Evolutionary conservation across 345 rosid species (phyloP).

Genomic region (Streptanthus diversifolius): DNA sequence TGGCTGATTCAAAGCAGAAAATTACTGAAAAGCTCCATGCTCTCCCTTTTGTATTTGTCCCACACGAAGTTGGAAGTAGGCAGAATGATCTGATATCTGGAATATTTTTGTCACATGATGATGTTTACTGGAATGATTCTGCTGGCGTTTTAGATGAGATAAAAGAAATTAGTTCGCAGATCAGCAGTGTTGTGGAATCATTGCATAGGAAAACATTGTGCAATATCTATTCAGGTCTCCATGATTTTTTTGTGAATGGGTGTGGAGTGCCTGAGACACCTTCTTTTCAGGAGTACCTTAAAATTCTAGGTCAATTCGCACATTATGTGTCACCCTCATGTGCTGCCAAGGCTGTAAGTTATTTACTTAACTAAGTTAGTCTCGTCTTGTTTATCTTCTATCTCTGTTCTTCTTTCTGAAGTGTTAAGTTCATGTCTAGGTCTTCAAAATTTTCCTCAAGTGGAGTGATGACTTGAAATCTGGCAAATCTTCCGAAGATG

Average conservation of each 20-base stretch:
- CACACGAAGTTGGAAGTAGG: slow-evolving; percentile 43
- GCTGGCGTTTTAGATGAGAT: slow-evolving; percentile 58
- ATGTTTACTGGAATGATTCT: slow-evolving; percentile 81
- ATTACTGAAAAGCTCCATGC: slow-evolving; percentile 48
- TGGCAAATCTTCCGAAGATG: slow-evolving; percentile 57
- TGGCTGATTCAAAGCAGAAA: slow-evolving; percentile 47
- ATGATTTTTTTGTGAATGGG: slow-evolving; percentile 70
- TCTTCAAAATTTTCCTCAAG: slow-evolving; percentile 66
- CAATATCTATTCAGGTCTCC: slow-evolving; percentile 74
- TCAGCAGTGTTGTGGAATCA: slow-evolving; percentile 36
- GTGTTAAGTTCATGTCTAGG: slow-evolving; percentile 46
- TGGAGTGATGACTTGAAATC: slow-evolving; percentile 72
- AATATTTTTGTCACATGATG: slow-evolving; percentile 54
- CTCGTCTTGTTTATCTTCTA: neutral
- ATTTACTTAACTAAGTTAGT: slow-evolving; percentile 1
- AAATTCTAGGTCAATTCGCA: slow-evolving; percentile 63
- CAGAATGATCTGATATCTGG: slow-evolving; percentile 55
- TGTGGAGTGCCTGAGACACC: slow-evolving; percentile 77
- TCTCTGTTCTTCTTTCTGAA: slow-evolving; percentile 19
- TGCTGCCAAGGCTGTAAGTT: slow-evolving; percentile 70
- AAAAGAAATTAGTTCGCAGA: slow-evolving; percentile 40
- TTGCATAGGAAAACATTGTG: slow-evolving; percentile 52
- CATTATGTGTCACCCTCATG: slow-evolving; percentile 59
- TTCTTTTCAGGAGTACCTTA: slow-evolving; percentile 51
- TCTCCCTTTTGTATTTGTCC: slow-evolving; percentile 67